These are phyloP conservation scores for Aspergillus kassunensis DNA, from an alignment of 495 filamentous ascomycete genomes.

Conservation along the genomic window DNA sequence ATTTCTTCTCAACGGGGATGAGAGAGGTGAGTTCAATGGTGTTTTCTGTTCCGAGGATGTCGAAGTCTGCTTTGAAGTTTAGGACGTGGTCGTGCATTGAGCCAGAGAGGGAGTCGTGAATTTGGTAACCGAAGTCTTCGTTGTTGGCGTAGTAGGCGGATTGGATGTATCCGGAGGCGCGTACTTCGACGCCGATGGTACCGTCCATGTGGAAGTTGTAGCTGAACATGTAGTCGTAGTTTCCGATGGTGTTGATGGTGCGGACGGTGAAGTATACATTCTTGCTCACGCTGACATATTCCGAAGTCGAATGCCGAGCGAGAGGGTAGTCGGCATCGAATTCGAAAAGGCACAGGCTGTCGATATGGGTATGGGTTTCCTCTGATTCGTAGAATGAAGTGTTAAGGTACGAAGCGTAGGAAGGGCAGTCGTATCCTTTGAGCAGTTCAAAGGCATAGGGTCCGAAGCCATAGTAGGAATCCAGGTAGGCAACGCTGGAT, in stretches of 20 bases:
- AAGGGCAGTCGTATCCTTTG: conserved; percentile 18
- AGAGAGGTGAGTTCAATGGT: conserved; percentile 40
- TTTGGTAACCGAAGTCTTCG: conserved; percentile 51
- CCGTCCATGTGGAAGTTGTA: conserved; percentile 56
- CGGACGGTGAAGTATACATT: conserved; percentile 18
- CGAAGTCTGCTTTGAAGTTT: conserved; percentile 56
- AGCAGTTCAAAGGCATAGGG: conserved; percentile 14
- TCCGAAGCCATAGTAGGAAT: conserved; percentile 19
- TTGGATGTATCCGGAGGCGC: conserved; percentile 55
- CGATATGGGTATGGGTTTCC: conserved; percentile 15
- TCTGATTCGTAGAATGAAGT: conserved; percentile 14
- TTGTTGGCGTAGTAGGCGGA: conserved; percentile 48
- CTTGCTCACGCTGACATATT: conserved; percentile 10
- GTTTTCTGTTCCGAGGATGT: conserved; percentile 49
- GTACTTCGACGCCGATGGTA: conserved; percentile 50
- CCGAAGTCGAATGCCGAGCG: conserved; percentile 9
- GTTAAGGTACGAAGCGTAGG: conserved; percentile 17
- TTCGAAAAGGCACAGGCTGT: conserved; percentile 18
- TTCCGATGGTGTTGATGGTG: conserved; percentile 14
- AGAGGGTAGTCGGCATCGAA: conserved; percentile 17
- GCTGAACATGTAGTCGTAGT: conserved; percentile 21
- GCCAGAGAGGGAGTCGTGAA: conserved; percentile 49
- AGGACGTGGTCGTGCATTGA: conserved; percentile 59
- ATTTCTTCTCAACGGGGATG: conserved; percentile 36
- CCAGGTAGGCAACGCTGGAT: conserved; percentile 14